Evolutionary conservation across 495 filamentous ascomycete genomes (phyloP).

Genomic region (Penicillium coffeae): DNA sequence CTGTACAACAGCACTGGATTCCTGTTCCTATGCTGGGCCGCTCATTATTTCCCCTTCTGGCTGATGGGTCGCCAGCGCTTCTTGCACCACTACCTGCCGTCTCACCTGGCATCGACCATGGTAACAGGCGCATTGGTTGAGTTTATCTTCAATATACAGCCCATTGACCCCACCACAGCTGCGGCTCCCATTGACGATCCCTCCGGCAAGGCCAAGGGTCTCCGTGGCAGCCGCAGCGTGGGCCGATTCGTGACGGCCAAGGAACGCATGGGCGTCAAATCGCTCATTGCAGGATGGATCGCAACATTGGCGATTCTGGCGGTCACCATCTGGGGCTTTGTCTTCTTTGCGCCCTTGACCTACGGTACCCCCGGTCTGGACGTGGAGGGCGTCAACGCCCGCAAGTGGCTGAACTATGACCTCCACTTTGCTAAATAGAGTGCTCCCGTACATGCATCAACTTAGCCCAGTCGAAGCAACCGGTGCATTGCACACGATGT

Average conservation of each 20-base stretch:
- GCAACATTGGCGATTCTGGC: conserved; percentile 67
- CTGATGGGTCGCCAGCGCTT: conserved; percentile 73
- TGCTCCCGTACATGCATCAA: neutral
- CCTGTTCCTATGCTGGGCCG: conserved; percentile 87
- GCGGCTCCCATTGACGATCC: conserved; percentile 47
- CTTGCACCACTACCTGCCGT: conserved; percentile 76
- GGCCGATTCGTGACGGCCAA: conserved; percentile 61
- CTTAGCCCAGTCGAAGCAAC: neutral
- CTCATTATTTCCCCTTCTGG: conserved; percentile 72
- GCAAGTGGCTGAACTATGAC: conserved; percentile 97
- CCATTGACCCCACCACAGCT: conserved; percentile 45
- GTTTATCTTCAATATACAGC: conserved; percentile 91
- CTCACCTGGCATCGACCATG: conserved; percentile 87
- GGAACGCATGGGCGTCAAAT: conserved; percentile 78
- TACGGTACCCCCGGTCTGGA: conserved; percentile 92
- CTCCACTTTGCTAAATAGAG: conserved; percentile 95
- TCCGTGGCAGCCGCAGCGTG: conserved; percentile 14
- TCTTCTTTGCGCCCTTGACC: conserved; percentile 90
- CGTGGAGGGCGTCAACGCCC: conserved; percentile 71
- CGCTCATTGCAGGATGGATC: conserved; percentile 71
- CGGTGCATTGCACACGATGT: conserved; percentile 2
- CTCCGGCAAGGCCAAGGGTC: conserved; percentile 35
- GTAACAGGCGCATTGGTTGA: conserved; percentile 95
- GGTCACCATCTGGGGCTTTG: conserved; percentile 72
- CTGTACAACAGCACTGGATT: conserved; percentile 98